These are phyloP conservation scores for Rhodotorula sp. DNA, from an alignment of 1,284 basidiomycete genomes.

Conservation along the genomic window DNA sequence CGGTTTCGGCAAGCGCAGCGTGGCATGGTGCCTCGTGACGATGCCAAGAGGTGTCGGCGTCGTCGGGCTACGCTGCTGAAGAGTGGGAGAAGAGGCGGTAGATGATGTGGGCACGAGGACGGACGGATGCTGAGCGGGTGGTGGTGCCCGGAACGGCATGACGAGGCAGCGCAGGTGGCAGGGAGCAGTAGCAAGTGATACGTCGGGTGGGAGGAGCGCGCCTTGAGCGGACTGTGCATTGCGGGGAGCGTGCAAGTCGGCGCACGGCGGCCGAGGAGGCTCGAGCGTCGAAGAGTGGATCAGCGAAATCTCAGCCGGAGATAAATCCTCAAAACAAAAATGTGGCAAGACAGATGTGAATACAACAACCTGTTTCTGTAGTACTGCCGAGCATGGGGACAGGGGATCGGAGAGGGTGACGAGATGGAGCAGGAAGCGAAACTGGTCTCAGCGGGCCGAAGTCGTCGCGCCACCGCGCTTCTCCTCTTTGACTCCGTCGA, in stretches of 20 bases:
- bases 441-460: constrained; percentile 18
- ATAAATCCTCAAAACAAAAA: neutral
- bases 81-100: neutral
- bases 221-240: neutral
- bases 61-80: neutral
- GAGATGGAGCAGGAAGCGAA: neutral
- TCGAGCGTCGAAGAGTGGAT: neutral
- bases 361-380: constrained; percentile 13
- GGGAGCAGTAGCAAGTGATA: too few relatives aligned
- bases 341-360: neutral
- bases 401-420: neutral
- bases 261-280: neutral
- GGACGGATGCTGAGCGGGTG: constrained; percentile 3
- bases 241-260: neutral
- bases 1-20: constrained; percentile 11
- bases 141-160: constrained; percentile 4
- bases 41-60: neutral
- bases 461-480: constrained; percentile 23
- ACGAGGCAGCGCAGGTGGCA: too few relatives aligned
- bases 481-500: constrained; percentile 36
- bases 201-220: too few relatives aligned
- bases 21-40: neutral
- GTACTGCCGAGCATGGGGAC: neutral
- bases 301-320: neutral
- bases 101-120: neutral